Conservation (phyloP, 192 early-diverging fungal genomes). For the Coemansia asiatica region DNA sequence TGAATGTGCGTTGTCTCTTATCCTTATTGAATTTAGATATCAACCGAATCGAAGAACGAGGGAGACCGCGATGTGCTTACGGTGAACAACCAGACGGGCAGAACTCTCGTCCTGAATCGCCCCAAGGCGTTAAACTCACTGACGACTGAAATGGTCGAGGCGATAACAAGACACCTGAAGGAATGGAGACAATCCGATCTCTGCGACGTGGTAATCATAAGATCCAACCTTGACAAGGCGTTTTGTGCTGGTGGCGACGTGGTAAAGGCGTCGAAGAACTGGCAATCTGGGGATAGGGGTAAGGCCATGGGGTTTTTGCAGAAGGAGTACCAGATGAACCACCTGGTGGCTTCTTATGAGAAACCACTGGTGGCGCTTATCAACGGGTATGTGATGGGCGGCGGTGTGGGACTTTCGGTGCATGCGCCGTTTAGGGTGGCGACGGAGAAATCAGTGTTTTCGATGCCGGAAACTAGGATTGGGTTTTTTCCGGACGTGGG, state of each 20-base stretch:
- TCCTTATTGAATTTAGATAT: conserved; percentile 16
- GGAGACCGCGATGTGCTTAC: conserved; percentile 43
- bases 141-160: conserved; percentile 78
- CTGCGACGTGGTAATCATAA: conserved; percentile 85
- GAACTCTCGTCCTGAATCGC: conserved; percentile 74
- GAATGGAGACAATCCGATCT: conserved; percentile 86
- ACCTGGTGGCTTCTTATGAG: conserved; percentile 81
- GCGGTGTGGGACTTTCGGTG: conserved; percentile 92
- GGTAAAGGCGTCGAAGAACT: conserved; percentile 56
- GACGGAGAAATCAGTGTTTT: conserved; percentile 91
- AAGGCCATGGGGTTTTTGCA: conserved; percentile 80
- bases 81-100: conserved; percentile 44
- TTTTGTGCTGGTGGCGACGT: conserved; percentile 95
- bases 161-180: conserved; percentile 78
- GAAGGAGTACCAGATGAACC: conserved; percentile 90
- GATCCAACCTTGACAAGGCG: conserved; percentile 68
- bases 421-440: conserved; percentile 96
- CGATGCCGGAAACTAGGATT: conserved; percentile 97
- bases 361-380: conserved; percentile 90
- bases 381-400: conserved; percentile 94
- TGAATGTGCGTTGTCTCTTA: no score
- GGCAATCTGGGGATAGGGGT: conserved; percentile 28
- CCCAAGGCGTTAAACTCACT: conserved; percentile 85
- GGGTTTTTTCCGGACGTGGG: conserved; percentile 98
- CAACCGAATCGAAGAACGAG: conserved; percentile 15